Conservation (phyloP, 192 early-diverging fungal species). For the Piromyces finnis region DNA sequence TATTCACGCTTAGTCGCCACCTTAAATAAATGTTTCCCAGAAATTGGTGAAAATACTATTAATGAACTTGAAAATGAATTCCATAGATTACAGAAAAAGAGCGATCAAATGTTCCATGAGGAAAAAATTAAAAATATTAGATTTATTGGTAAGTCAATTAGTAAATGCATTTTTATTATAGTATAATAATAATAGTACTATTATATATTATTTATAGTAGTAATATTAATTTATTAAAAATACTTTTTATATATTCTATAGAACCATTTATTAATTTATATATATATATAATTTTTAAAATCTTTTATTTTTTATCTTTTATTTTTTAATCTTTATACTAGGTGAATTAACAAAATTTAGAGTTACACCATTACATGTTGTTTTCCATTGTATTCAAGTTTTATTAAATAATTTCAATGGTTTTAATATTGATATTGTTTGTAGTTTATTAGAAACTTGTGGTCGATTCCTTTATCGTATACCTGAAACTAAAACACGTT, state of each 20-base stretch:
- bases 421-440: conserved; percentile 70
- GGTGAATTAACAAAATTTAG: conserved; percentile 83
- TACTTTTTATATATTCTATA: no score
- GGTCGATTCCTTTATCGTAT: conserved; percentile 69
- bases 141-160: conserved; percentile 34
- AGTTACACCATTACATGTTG: conserved; percentile 57
- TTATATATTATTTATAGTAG: no score
- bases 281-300: no score
- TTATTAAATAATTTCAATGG: conserved; percentile 70
- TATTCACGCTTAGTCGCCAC: conserved; percentile 80
- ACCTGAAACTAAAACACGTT: conserved; percentile 51
- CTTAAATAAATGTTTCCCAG: conserved; percentile 69
- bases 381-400: conserved; percentile 70
- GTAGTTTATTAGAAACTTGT: conserved; percentile 67
- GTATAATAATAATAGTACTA: background rate
- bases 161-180: no score
- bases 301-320: no score
- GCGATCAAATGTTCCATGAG: conserved; percentile 50
- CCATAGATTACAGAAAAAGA: conserved; percentile 51
- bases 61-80: conserved; percentile 54
- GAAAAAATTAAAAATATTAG: conserved; percentile 65
- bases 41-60: conserved; percentile 55
- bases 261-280: no score
- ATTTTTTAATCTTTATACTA: background rate
- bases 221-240: no score